These are phyloP conservation scores for Dryadomyces quercus-mongolicae DNA, from an alignment of 2,329 filamentous ascomycete genomes.

Conservation along the genomic window DNA sequence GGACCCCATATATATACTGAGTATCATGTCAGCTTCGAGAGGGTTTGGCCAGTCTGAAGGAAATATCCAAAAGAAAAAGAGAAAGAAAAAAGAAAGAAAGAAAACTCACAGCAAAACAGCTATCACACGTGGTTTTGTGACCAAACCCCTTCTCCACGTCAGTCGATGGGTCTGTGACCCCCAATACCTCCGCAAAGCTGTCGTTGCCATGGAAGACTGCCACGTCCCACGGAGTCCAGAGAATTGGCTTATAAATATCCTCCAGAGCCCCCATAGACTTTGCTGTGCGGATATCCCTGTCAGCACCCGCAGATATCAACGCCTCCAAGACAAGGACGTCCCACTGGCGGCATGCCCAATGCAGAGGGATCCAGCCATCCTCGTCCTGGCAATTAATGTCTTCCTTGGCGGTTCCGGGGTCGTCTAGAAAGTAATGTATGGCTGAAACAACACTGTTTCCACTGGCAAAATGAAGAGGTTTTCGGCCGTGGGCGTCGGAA, in stretches of 20 bases:
- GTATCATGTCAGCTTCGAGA: too few relatives aligned
- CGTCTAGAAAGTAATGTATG: not conserved
- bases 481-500: not conserved
- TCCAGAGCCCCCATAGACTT: not conserved
- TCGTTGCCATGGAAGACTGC: not conserved
- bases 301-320: not conserved
- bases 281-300: not conserved
- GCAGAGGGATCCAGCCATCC: not conserved
- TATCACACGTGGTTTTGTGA: not conserved
- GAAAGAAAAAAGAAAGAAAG: not conserved
- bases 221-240: constrained; percentile 1
- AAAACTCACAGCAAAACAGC: not conserved
- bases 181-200: not conserved
- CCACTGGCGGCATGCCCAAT: constrained; percentile 2
- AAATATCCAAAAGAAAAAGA: too few relatives aligned
- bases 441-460: not conserved
- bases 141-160: too few relatives aligned
- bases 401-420: not conserved
- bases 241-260: not conserved
- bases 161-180: not conserved
- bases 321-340: not conserved
- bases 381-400: not conserved
- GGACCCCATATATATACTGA: not conserved
- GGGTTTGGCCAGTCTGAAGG: too few relatives aligned
- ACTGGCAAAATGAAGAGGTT: not conserved